phyloP scores from a whole-genome alignment of 108 stramenopile species.

The Fragilariopsis cylindrus region DNA sequence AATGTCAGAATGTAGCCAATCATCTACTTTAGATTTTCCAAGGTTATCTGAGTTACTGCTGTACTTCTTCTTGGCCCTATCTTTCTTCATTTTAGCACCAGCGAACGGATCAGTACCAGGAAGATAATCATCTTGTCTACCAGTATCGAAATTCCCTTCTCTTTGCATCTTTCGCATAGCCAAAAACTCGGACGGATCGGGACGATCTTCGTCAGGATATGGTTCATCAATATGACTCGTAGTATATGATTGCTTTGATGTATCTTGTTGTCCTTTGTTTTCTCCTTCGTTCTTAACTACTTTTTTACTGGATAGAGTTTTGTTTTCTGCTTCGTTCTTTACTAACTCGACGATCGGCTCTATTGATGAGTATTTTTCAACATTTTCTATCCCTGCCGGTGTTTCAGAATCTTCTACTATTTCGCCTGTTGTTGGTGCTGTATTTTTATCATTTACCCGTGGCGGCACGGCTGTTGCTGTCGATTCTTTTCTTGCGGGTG shows the following conservation, averaged over 20 bases:
- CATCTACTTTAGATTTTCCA: background rate
- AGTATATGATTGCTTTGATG: no score
- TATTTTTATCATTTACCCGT: background rate
- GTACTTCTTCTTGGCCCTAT: background rate
- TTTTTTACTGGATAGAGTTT: no score
- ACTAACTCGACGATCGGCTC: background rate
- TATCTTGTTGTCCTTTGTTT: no score
- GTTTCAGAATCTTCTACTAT: background rate
- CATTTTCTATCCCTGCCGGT: background rate
- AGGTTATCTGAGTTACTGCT: background rate
- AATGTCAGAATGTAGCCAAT: background rate
- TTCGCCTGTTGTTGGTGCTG: background rate
- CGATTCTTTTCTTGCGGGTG: background rate
- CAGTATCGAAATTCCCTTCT: background rate
- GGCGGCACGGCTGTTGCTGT: background rate
- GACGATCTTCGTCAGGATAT: background rate
- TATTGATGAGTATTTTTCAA: background rate
- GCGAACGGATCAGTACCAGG: background rate
- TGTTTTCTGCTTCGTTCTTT: no score
- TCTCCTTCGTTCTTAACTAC: no score
- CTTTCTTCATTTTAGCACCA: background rate
- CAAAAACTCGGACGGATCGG: background rate
- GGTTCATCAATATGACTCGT: background rate
- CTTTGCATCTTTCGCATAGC: background rate
- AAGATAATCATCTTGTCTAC: background rate